phyloP scores from a whole-genome alignment of 495 filamentous ascomycete species.

The Penicillium cosmopolitanum region DNA sequence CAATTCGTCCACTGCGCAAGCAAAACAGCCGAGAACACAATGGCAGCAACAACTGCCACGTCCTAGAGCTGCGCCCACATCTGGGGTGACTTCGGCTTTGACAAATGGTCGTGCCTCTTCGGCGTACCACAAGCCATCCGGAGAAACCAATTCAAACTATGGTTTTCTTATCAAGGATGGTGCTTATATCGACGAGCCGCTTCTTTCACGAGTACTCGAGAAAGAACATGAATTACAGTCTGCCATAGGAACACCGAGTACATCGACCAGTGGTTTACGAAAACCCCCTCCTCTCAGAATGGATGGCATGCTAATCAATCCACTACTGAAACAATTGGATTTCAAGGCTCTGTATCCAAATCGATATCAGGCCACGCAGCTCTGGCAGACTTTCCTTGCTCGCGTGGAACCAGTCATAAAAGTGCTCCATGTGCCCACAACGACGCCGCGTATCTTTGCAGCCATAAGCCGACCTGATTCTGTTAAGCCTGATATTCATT shows the following conservation, averaged over 20 bases:
- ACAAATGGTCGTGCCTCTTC: not conserved
- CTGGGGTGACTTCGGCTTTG: not conserved
- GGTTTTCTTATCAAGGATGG: constrained; percentile 31
- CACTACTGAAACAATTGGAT: constrained; percentile 21
- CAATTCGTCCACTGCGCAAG: not conserved
- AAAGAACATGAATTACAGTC: constrained; percentile 32
- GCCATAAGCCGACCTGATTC: constrained; percentile 42
- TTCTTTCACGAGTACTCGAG: constrained; percentile 34
- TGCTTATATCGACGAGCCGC: constrained; percentile 35
- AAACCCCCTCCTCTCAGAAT: constrained; percentile 17
- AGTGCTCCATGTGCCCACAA: constrained; percentile 48
- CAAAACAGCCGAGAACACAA: not conserved
- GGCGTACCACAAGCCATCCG: not conserved
- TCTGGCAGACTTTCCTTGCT: constrained; percentile 37
- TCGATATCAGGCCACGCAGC: constrained; percentile 31
- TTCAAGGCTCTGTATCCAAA: constrained; percentile 24
- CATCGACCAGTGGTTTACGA: constrained; percentile 7
- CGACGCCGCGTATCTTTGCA: constrained; percentile 34
- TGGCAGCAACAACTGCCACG: not conserved
- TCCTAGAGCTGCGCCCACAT: constrained; percentile 3
- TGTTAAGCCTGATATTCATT: constrained; percentile 36
- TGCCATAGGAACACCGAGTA: constrained; percentile 28
- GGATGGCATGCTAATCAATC: constrained; percentile 28
- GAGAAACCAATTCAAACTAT: constrained; percentile 8
- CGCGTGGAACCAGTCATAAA: constrained; percentile 47